Base-by-base conservation (phyloP, 1,139 yeast species). In the Arxiozyma telluris region DNA sequence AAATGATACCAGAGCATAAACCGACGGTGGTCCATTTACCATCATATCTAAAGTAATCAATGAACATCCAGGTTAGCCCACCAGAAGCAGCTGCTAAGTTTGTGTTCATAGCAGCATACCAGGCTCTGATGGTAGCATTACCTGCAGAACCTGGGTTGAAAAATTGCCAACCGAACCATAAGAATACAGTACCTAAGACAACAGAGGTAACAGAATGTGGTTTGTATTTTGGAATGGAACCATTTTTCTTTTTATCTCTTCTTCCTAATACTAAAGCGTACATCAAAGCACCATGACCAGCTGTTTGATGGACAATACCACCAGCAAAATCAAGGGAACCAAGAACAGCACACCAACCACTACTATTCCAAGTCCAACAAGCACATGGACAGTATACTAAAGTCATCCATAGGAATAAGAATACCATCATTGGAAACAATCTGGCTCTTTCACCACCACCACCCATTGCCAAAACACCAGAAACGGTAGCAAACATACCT, bases 161-260 rank as follows among this genome's bases (percentile, higher is more conserved):
- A 52, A 97, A 97, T 66, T 87, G 89, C 98, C 98, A 91, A 48
- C 98, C 98, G 65, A 91, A 89, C 96, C 97, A 91, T 65, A 91
- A 80, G 76, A 93, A 87, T 4, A 88, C 84, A 23, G 97, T 90
- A 54, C 98, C 98, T 58, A 91, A 75, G n/a, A 90, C 96, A 57
- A 89, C 88, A 51, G 90, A 82, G 15, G 94, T 80, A 50, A 89
- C 95, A 4, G 91, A 83, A 70, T 91, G 96, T 41, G 98, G 97
- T 74, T 84, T 87, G 75, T 88, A 89, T 69, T 85, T 85, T 60
- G 96, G 96, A 61, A 87, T 78, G 62, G 82, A 81, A 54, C 81
- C 80, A 50, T 74, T 73, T 43, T 91, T 93, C 42, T 91, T 91
- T 67, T 88, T 96, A 65, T 83, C 82, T 77, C 98, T 87, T 76